phyloP scores from a whole-genome alignment of 1,284 basidiomycete genomes.

The Microbotryomycetes sp. region DNA sequence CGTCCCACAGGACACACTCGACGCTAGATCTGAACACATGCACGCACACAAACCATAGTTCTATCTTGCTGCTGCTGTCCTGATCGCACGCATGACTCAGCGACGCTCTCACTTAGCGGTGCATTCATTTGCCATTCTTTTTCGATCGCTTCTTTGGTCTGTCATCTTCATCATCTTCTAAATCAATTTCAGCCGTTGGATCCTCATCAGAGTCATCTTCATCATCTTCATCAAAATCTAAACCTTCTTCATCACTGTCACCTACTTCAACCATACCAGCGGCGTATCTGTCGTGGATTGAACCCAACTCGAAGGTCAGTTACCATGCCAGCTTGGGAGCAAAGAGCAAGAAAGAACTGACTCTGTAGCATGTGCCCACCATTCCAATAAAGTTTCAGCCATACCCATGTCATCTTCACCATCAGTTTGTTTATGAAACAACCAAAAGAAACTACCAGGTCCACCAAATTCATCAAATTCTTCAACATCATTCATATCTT shows the following conservation, averaged over 20 bases:
- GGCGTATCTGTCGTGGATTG: conserved; percentile 24
- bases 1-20: no score
- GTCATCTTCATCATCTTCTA: conserved; percentile 17
- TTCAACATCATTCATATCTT: conserved; percentile 25
- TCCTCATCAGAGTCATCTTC: conserved; percentile 21
- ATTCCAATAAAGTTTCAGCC: conserved; percentile 22
- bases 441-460: conserved; percentile 33
- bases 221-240: conserved; percentile 25
- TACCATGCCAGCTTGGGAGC: not conserved
- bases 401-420: conserved; percentile 26
- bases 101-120: no score
- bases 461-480: conserved; percentile 33
- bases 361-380: conserved; percentile 31
- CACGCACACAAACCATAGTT: no score
- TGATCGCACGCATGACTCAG: no score
- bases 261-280: conserved; percentile 23
- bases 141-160: conserved; percentile 23
- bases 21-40: no score
- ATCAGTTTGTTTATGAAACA: conserved; percentile 17
- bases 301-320: not conserved
- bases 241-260: conserved; percentile 6
- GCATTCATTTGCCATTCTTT: conserved; percentile 21
- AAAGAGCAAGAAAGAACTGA: conserved; percentile 7
- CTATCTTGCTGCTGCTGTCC: no score
- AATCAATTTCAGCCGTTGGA: conserved; percentile 29